These are phyloP conservation scores for Cordyceps pruinosa DNA, from an alignment of 2,329 filamentous ascomycete species.

Conservation along the genomic window DNA sequence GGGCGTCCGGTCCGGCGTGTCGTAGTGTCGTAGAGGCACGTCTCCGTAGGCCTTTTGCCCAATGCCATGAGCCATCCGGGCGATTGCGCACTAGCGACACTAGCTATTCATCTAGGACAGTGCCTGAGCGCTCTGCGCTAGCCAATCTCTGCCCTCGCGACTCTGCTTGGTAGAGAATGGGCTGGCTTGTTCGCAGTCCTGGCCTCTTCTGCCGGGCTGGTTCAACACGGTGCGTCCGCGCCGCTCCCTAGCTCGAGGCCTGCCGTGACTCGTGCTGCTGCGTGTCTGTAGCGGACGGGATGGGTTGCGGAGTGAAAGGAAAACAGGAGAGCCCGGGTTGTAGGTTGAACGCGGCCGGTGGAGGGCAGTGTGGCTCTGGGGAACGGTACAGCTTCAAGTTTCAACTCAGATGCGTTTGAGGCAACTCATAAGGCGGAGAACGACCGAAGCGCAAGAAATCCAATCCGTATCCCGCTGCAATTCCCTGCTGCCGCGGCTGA, in stretches of 20 bases:
- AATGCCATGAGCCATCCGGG: not conserved
- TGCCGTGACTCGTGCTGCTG: no score
- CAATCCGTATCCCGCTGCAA: not conserved
- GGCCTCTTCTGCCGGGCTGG: no score
- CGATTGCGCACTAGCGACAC: not conserved
- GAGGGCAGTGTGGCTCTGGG: no score
- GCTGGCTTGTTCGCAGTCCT: no score
- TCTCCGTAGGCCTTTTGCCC: not conserved
- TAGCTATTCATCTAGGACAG: conserved; percentile 3
- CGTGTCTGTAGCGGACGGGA: no score
- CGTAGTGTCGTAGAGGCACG: conserved; percentile 1
- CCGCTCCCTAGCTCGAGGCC: no score
- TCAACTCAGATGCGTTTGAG: no score
- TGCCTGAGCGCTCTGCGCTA: not conserved
- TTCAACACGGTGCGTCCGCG: no score
- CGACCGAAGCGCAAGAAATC: not conserved
- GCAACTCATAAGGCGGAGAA: not conserved
- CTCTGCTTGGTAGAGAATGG: not conserved
- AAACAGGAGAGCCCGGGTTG: no score
- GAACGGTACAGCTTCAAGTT: no score
- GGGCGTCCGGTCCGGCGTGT: not conserved
- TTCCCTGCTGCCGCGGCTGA: not conserved
- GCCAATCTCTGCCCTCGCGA: not conserved
- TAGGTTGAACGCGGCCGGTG: no score
- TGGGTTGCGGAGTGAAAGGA: no score